Percentiles rank a stretch among this genome's conserved stretches.
Evolutionary conservation across 352 stramenopile species (phyloP).

Genomic region (Phytopythium aichiense): DNA sequence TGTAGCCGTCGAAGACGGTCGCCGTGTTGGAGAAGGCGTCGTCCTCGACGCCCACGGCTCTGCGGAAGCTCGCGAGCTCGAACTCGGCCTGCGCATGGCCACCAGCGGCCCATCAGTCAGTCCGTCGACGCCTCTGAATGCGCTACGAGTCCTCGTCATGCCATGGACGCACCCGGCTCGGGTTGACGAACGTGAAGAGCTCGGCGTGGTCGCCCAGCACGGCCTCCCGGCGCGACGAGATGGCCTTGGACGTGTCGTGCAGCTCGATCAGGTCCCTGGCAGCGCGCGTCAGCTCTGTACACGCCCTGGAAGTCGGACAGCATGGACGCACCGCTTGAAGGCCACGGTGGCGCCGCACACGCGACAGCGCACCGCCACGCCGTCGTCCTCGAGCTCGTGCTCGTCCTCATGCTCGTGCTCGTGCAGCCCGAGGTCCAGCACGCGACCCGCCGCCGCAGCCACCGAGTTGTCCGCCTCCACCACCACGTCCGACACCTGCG

Average conservation of each 20-base stretch:
- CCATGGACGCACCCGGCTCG: slow-evolving; percentile 39
- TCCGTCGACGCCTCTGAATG: not conserved
- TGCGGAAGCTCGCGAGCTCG: slow-evolving; percentile 70
- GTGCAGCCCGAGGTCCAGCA: slow-evolving; percentile 7
- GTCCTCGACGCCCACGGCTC: slow-evolving; percentile 46
- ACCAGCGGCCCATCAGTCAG: not conserved
- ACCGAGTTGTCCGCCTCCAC: slow-evolving; percentile 6
- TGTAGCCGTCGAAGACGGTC: slow-evolving; percentile 83
- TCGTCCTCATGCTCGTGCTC: slow-evolving; percentile 16
- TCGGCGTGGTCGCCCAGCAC: slow-evolving; percentile 45
- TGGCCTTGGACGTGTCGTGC: slow-evolving; percentile 68
- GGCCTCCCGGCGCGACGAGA: slow-evolving; percentile 44
- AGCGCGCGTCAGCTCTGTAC: not conserved
- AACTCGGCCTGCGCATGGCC: slow-evolving; percentile 50
- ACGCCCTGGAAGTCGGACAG: too few relatives aligned
- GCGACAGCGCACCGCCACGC: slow-evolving; percentile 62
- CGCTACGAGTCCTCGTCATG: too few relatives aligned
- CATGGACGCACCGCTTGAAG: slow-evolving; percentile 42
- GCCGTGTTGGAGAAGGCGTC: slow-evolving; percentile 68
- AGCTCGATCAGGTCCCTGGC: slow-evolving; percentile 66
- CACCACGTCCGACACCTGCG: slow-evolving; percentile 1
- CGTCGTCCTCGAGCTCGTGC: slow-evolving; percentile 18
- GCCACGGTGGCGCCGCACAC: slow-evolving; percentile 70
- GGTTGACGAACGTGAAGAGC: slow-evolving; percentile 79
- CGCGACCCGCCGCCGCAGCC: not conserved